A percentile compares a stretch with the other conserved stretches of the same genome.
These are phyloP conservation scores for Euphorbia lathyris DNA, from an alignment of 345 rosid species.

Conservation along the genomic window DNA sequence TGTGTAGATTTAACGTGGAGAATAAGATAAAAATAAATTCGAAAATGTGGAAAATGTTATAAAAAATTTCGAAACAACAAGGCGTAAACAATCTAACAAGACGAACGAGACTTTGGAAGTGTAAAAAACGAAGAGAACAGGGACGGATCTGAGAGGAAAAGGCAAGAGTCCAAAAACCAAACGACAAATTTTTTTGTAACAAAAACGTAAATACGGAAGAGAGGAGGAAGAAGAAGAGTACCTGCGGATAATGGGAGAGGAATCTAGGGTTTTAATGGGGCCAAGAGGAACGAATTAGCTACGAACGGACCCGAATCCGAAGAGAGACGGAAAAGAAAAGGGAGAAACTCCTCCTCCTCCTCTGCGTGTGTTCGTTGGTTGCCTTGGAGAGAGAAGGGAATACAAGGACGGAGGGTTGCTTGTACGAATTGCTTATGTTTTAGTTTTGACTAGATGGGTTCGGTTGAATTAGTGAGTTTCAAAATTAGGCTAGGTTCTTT, in stretches of 20 bases:
- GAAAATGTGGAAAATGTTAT: slow-evolving; percentile 14
- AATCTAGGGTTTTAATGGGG: slow-evolving; percentile 44
- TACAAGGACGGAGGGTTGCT: slow-evolving; percentile 7
- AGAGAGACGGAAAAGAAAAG: neutral
- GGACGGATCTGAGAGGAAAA: slow-evolving; percentile 40
- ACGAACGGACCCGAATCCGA: slow-evolving; percentile 22
- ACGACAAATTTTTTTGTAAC: neutral
- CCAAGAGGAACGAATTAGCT: slow-evolving; percentile 23
- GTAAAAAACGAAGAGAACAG: slow-evolving; percentile 11
- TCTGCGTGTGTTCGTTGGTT: slow-evolving; percentile 15
- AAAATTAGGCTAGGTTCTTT: neutral
- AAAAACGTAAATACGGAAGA: neutral
- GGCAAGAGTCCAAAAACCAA: slow-evolving; percentile 3
- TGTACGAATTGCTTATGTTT: slow-evolving; percentile 29
- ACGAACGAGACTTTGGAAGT: neutral
- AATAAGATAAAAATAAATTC: slow-evolving; percentile 5
- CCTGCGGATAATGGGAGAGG: slow-evolving; percentile 35
- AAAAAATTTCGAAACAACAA: slow-evolving; percentile 6
- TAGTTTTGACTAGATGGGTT: no score
- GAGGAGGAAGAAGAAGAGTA: neutral
- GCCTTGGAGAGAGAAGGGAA: slow-evolving; percentile 3
- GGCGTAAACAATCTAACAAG: neutral
- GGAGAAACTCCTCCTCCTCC: slow-evolving; percentile 3
- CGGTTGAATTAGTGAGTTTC: no score
- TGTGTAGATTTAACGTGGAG: slow-evolving; percentile 27